Base-by-base conservation (phyloP, 1,139 yeast species). In the Magnusiomyces fungicola region DNA sequence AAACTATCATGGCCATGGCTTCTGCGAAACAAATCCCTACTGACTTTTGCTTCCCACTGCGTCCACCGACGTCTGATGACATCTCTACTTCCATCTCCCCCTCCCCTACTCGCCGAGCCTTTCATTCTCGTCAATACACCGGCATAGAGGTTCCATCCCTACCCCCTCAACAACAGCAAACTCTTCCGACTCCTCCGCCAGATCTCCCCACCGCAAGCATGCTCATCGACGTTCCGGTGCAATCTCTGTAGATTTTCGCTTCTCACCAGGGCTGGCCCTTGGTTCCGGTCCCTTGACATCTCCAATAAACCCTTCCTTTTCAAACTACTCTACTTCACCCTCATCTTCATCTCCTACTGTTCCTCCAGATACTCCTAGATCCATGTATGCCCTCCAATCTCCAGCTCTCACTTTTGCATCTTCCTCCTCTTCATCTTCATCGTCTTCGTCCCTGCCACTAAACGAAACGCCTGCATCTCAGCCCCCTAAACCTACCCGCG, bases 141-240 rank as follows among this genome's bases (percentile, higher is more conserved):
- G 52, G 50, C 33, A 50, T 49, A 19, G 47, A 46, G 36, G 36
- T 47, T 24, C 53, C 50, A 7, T 10, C 37, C n/a, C 43, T 40
- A 2, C n/a, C 39, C 5, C 30, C 30, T n/a, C 10, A 21, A n/a
- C 36, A 14, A 33, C 49, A 24, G 45, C 39, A 9, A 36, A 14
- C 16, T n/a, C 16, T 12, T 14, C 9, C 6, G 6, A 12, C 7
- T 40, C 34, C 34, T 14, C 43, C 4, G 14, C 3, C 32, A 24
- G 16, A 7, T 29, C 48, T 14, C 48, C 50, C 18, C 51, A 51
- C n/a, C 48, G 54, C 19, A 47, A 51, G 43, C 65, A 62, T 44
- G 60, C 63, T 22, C 69, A 66, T 51, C 58, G 69, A 25, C 59
- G 69, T 24, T 63, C 68, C 3, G 69, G 64, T 2, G 69, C 69